Base-by-base conservation (phyloP, 2,329 filamentous ascomycete genomes). In the Calonectria honghensis region DNA sequence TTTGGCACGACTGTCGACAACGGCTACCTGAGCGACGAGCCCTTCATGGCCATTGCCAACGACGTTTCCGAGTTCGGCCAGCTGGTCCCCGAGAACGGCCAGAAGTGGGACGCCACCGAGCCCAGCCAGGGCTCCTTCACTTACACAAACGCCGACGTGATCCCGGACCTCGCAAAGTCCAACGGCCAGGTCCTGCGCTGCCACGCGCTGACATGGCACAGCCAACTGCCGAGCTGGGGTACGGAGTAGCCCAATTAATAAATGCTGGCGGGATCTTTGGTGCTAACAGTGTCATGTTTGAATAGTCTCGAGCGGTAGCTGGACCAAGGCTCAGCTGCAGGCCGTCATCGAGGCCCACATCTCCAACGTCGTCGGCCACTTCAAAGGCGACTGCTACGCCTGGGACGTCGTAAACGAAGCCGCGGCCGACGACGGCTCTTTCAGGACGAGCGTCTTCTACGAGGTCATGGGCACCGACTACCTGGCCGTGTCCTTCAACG, bases 361-460 rank as follows among this genome's bases (percentile, higher is more conserved):
- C 77, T 88, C 88, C 74, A 87, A 90, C 76, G 90, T 90, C 65
- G 89, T 90, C 9, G 85, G 84, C 18, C 88, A 93, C 83, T 93
- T 90, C 85, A 89, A 89, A 82, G 89, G 90, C 70, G 86, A 90
- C 77, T 92, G 91, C 83, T 90, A 91, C 81, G 87, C 89, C 37
- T 94, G 91, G 91, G 92, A 94, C 71, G 92, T 94, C 0, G 88
- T 93, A 31, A 94, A 94, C 81, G 92, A 94, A 85, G 90, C 88
- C 6, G 86, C 92, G 51, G 87, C 89, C 72, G 91, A 93, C 27
- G 88, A 90, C 77, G 91, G 90, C 18, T 87, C 85, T 10, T 90
- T 86, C 83, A 86, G 91, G 71, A 79, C 85, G 72, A 86, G 83
- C 70, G 87, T 92, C 75, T 93, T 91, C 84, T 88, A 89, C 82